A percentile compares a stretch with the other conserved stretches of the same genome.
Conservation (phyloP, 2,329 filamentous ascomycete genomes). For the Cercospora zeina region DNA sequence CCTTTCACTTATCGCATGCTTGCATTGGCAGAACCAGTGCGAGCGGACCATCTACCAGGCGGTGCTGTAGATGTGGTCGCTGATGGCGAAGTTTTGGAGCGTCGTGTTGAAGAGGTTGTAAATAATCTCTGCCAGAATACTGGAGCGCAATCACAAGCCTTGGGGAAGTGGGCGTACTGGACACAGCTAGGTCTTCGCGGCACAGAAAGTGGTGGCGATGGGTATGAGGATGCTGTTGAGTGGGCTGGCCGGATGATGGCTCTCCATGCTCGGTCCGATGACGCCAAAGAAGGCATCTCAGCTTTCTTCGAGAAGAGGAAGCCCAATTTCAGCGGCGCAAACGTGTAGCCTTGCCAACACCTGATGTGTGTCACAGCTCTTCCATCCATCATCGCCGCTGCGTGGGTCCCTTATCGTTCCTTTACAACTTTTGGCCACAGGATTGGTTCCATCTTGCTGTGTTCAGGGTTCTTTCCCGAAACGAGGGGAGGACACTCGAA, state of each 20-base stretch:
- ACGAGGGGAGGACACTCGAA: too few relatives aligned
- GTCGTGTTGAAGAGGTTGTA: constrained; percentile 17
- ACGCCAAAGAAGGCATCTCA: constrained; percentile 24
- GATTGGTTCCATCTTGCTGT: too few relatives aligned
- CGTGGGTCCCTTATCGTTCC: too few relatives aligned
- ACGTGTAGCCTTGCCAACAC: background rate
- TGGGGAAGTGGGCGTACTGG: constrained; percentile 28
- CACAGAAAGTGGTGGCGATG: constrained; percentile 19
- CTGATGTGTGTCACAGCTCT: too few relatives aligned
- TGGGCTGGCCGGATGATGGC: constrained; percentile 28
- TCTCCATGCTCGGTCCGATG: constrained; percentile 23
- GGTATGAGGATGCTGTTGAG: constrained; percentile 25
- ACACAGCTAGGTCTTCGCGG: constrained; percentile 23
- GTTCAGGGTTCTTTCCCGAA: too few relatives aligned
- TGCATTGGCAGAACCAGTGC: constrained; percentile 23
- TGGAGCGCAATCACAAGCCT: constrained; percentile 24
- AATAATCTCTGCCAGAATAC: constrained; percentile 17
- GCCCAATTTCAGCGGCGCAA: constrained; percentile 7
- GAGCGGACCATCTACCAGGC: constrained; percentile 24
- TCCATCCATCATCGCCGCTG: too few relatives aligned
- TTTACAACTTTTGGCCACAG: too few relatives aligned
- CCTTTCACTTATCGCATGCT: constrained; percentile 28
- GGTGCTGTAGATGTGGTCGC: constrained; percentile 26
- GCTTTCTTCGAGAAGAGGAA: constrained; percentile 24
- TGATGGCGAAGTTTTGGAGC: constrained; percentile 22